A percentile compares a stretch with the other conserved stretches of the same genome.
phyloP scores from a whole-genome alignment of 352 stramenopile genomes.

The Pythium volutum region DNA sequence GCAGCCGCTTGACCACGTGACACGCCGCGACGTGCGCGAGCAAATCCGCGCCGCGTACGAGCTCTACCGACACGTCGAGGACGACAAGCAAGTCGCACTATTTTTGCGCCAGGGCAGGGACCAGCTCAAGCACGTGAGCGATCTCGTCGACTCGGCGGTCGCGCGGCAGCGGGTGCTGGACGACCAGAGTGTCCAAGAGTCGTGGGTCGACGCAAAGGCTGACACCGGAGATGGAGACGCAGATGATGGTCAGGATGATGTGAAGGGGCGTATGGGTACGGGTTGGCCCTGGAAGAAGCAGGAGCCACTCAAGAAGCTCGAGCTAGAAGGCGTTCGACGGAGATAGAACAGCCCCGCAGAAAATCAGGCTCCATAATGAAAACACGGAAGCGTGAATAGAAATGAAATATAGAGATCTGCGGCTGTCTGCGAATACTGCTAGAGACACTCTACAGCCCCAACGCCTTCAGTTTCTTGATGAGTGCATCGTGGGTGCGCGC shows the following conservation, averaged over 20 bases:
- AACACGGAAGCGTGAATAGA: neutral
- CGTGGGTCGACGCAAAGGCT: slow-evolving; percentile 29
- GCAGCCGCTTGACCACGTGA: slow-evolving; percentile 37
- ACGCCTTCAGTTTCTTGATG: slow-evolving; percentile 10
- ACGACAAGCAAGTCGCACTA: slow-evolving; percentile 45
- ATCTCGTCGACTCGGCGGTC: slow-evolving; percentile 63
- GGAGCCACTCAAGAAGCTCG: slow-evolving; percentile 40
- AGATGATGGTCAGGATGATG: slow-evolving; percentile 36
- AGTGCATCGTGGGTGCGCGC: slow-evolving; percentile 5
- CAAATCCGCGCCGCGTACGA: slow-evolving; percentile 67
- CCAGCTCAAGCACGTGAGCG: slow-evolving; percentile 66
- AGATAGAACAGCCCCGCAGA: too few species aligned
- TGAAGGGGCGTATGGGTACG: slow-evolving; percentile 54
- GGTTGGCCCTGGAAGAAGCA: slow-evolving; percentile 67
- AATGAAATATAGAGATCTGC: neutral
- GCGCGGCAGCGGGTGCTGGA: slow-evolving; percentile 37
- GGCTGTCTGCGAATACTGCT: neutral
- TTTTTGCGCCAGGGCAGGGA: slow-evolving; percentile 54
- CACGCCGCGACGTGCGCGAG: slow-evolving; percentile 48
- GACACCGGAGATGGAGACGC: neutral
- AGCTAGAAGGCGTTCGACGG: slow-evolving; percentile 50
- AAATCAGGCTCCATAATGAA: too few species aligned
- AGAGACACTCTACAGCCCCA: neutral
- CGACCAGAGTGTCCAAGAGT: slow-evolving; percentile 20
- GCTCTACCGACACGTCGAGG: slow-evolving; percentile 39